Conservation (phyloP, 2,329 filamentous ascomycete species). For the Ophiocordyceps camponoti-leonardi region DNA sequence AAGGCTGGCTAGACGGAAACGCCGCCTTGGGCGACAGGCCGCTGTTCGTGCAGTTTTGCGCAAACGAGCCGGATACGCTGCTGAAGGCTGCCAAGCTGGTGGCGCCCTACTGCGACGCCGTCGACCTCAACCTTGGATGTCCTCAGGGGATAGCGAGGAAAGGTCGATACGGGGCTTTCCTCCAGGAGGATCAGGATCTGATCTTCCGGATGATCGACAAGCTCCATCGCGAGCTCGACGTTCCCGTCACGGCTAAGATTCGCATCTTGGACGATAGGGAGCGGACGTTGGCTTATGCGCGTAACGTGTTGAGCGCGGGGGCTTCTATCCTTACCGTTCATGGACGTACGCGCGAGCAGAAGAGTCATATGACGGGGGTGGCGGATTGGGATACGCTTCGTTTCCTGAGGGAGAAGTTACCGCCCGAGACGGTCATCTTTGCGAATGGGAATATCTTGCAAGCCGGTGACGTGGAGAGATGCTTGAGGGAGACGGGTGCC, state of each 20-base stretch:
- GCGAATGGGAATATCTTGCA: slow-evolving; percentile 91
- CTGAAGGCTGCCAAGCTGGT: slow-evolving; percentile 64
- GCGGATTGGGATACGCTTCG: slow-evolving; percentile 83
- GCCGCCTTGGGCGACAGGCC: slow-evolving; percentile 60
- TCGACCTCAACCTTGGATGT: slow-evolving; percentile 90
- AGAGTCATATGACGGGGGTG: slow-evolving; percentile 84
- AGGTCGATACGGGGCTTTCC: slow-evolving; percentile 82
- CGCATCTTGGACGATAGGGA: slow-evolving; percentile 75
- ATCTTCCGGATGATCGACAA: slow-evolving; percentile 69
- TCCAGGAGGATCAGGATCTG: slow-evolving; percentile 81
- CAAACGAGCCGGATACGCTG: slow-evolving; percentile 67
- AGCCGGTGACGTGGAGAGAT: slow-evolving; percentile 58
- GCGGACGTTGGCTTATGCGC: slow-evolving; percentile 74
- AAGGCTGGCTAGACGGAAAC: slow-evolving; percentile 68
- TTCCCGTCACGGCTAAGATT: slow-evolving; percentile 93
- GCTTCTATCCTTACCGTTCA: slow-evolving; percentile 91
- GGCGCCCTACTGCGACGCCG: slow-evolving; percentile 78
- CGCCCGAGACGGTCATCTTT: slow-evolving; percentile 79
- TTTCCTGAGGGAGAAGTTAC: slow-evolving; percentile 67
- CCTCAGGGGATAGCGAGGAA: slow-evolving; percentile 87
- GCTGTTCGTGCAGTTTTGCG: slow-evolving; percentile 92
- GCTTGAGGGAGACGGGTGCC: slow-evolving; percentile 67
- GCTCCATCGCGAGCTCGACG: slow-evolving; percentile 58
- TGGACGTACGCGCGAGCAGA: slow-evolving; percentile 76
- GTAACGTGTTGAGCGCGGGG: slow-evolving; percentile 70